Evolutionary conservation across 164 flowering plant species (phyloP).

Genomic region (Cinnamomum micranthum): DNA sequence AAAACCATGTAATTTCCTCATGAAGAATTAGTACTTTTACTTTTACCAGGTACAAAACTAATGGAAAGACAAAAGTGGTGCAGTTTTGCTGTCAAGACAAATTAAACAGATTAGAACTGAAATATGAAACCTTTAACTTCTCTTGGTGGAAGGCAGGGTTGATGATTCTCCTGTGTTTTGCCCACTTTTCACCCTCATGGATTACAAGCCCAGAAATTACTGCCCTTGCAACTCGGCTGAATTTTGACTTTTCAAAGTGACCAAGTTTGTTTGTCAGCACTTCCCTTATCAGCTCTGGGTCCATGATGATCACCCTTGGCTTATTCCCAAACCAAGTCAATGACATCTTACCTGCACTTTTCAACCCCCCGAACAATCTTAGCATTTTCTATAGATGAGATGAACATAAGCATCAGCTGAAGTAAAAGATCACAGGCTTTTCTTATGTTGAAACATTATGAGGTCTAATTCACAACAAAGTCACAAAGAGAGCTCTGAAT

Average conservation of each 20-base stretch:
- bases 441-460: too few relatives aligned
- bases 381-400: neutral
- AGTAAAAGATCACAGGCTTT: too few relatives aligned
- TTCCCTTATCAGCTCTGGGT: slow-evolving; percentile 14
- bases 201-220: slow-evolving; percentile 13
- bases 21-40: too few relatives aligned
- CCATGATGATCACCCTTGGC: slow-evolving; percentile 10
- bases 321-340: slow-evolving; percentile 8
- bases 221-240: neutral
- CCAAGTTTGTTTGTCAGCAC: slow-evolving; percentile 14
- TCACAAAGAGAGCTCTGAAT: too few relatives aligned
- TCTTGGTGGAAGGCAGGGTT: slow-evolving; percentile 29
- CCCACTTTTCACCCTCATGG: slow-evolving; percentile 28
- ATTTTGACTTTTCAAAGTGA: slow-evolving; percentile 7
- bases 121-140: slow-evolving; percentile 23
- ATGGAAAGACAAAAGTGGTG: neutral
- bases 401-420: too few relatives aligned
- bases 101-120: neutral
- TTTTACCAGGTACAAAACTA: too few relatives aligned
- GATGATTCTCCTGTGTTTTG: slow-evolving; percentile 24
- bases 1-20: too few relatives aligned
- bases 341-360: slow-evolving; percentile 6
- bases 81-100: neutral
- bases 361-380: neutral
- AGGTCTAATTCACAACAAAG: too few relatives aligned